Evolutionary conservation across 139 green algal species (phyloP), one percentile per base, ranked within the genome.

Genomic region (Chlorokybus atmophyticus): DNA sequence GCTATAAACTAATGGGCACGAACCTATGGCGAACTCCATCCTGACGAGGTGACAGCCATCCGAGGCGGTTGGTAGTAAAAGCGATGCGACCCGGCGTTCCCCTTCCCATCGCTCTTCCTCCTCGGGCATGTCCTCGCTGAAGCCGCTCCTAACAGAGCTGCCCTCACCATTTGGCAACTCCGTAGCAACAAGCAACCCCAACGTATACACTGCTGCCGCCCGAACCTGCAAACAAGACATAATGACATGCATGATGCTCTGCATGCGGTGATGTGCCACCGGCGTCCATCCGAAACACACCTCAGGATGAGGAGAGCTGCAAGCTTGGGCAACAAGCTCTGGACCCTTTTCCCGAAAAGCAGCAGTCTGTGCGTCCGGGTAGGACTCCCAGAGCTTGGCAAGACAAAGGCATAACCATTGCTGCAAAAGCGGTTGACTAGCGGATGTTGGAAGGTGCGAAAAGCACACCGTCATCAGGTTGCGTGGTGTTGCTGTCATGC

Each of bases 331-430:
- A 29, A 87, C 60, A 44, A 82, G 57, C 24, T 77, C 65, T 2
- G 62, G 48, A 1, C 74, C 78, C 29, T 70, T 67, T 23, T 82
- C 67, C 7, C 68, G 52, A n/a, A 85, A 52, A 10, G 60, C 60
- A 10, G 51, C 23, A 14, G 4, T 26, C 32, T 63, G 51, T 3
- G 26, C 57, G 10, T 68, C 50, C 3, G 62, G 52, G 26, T 61
- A 32, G 30, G 71, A 63, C 47, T 92, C 79, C 50, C 76, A 86
- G 42, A 97, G 73, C 64, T 93, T 93, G 21, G 84, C 88, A 19
- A 94, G 57, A 53, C 77, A 85, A 24, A 98, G 71, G 64, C 82
- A 86, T 30, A 95, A 71, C 90, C 90, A 98, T 54, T 88, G 86
- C 29, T 85, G 72, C 53, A 98, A 78, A 48, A 93, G 66, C 2